Evolutionary conservation across 2,329 filamentous ascomycete species (phyloP).

Genomic region (Plectosphaerella plurivora): DNA sequence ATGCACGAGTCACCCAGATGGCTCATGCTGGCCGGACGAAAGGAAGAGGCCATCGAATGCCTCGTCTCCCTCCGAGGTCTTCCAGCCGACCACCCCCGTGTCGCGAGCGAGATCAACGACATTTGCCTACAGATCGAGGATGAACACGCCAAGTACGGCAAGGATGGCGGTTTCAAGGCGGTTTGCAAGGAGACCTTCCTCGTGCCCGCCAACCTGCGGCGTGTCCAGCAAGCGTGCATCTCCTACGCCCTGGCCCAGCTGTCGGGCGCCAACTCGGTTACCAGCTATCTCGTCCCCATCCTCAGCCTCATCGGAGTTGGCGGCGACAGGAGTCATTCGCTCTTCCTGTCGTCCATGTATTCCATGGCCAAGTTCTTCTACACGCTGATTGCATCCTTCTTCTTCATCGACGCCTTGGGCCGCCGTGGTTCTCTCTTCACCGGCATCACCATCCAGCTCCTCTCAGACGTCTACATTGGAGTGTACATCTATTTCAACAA

Average conservation of each 20-base stretch:
- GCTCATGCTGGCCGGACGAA: conserved; percentile 63
- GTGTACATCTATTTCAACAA: conserved; percentile 30
- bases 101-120: conserved; percentile 27
- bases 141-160: not conserved
- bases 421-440: conserved; percentile 29
- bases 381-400: conserved; percentile 32
- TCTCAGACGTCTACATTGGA: conserved; percentile 35
- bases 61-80: conserved; percentile 32
- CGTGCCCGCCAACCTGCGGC: conserved; percentile 30
- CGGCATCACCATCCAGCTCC: conserved; percentile 26
- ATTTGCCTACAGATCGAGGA: conserved; percentile 37
- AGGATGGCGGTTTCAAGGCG: not conserved
- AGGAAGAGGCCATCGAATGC: conserved; percentile 58
- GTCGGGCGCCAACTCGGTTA: conserved; percentile 37
- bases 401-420: conserved; percentile 38
- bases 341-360: conserved; percentile 38
- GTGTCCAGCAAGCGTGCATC: conserved; percentile 29
- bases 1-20: conserved; percentile 59
- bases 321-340: conserved; percentile 19
- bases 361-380: conserved; percentile 35
- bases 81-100: conserved; percentile 29
- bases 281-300: conserved; percentile 36
- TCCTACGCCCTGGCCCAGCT: conserved; percentile 34
- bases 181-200: conserved; percentile 24
- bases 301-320: conserved; percentile 28